Base-by-base conservation (phyloP, 2,329 filamentous ascomycete genomes). In the Chaetomium globosum region DNA sequence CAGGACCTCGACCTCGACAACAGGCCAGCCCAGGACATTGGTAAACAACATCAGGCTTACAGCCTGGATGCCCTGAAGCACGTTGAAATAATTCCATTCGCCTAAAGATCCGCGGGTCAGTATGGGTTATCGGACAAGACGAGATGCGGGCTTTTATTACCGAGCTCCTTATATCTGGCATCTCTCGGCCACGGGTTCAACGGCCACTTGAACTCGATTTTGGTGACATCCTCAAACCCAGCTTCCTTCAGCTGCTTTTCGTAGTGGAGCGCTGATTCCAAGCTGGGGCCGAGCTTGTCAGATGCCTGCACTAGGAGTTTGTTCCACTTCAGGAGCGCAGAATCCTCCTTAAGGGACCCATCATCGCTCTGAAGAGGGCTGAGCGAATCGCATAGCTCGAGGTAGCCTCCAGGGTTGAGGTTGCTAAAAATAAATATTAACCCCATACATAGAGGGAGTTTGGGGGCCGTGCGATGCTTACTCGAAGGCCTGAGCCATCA, bases 191-290 rank as follows among this genome's bases (percentile, higher is more conserved):
- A 85, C 1, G 76, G 73, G 62, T 79, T 81, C 49, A 78, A 74
- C 0, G 82, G 81, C 70, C 82, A 77, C 70, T 78, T 80, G 72
- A 74, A 80, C 23, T 79, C 71, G 6, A 76, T 73, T 69, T 84
- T 78, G 0, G 72, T 70, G 0, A 86, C 78, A 67, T 85, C 77
- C 59, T 76, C 73, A 67, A 86, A 85, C 1, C 84, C 84, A 0
- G 80, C 80, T 21, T 80, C 78, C 30, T 74, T 70, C 64, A 85
- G 74, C 63, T 77, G 76, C 39, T 75, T 1, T 55, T 52, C 23
- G 19, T 52, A 52, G 26, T 52, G 10, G 1, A 5, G 2, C 21
- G 49, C 49, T 12, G 49, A 52, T 26, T 28, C 21, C 21, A 55
- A 19, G 53, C 30, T 36, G 12, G 30, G 4, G n/a, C 53, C 53